Base-by-base conservation (phyloP, 176 grass and related monocot genomes). In the Eragrostis curvula region DNA sequence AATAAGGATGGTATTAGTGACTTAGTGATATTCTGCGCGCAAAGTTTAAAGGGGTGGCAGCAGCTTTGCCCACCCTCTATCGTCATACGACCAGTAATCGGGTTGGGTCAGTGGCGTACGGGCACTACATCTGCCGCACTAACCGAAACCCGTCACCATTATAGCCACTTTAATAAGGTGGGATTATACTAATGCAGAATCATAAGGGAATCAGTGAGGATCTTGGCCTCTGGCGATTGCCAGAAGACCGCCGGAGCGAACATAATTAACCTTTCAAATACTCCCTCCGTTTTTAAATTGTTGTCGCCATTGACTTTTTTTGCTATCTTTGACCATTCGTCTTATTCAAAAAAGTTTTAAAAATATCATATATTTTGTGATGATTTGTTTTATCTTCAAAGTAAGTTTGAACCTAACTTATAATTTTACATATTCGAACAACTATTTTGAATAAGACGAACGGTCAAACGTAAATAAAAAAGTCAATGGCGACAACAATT, bases 201-300 rank as follows among this genome's bases (percentile, higher is more conserved):
- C 71, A 77, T 63, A 47, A n/a, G 8, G 62, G 75, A 70, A 70
- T 75, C 70, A 20, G 59, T 3, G 28, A 43, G 85, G 66, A 85
- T 85, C 71, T 61, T 82, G 81, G 42, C 77, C 59, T 72, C 52
- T 78, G 72, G 71, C 24, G 14, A 73, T 28, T 58, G 61, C 50
- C 81, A 48, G 61, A 53, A 84, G 70, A 63, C 68, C 57, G 7
- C 81, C 61, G 23, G 27, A 40, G 57, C 1, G 28, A 47, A 7
- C 24, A 60, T 81, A 68, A 24, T 63, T 63, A 40, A 45, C 18
- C 51, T 32, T 84, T 51, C 27, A 44, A 52, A 11, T 55, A n/a
- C n/a, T n/a, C n/a, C n/a, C n/a, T n/a, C n/a, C n/a, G n/a, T n/a
- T n/a, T n/a, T n/a, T n/a, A n/a, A n/a, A n/a, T n/a, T n/a, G n/a